Evolutionary conservation across 2,329 filamentous ascomycete genomes (phyloP).

Genomic region (Colletotrichum camelliae): DNA sequence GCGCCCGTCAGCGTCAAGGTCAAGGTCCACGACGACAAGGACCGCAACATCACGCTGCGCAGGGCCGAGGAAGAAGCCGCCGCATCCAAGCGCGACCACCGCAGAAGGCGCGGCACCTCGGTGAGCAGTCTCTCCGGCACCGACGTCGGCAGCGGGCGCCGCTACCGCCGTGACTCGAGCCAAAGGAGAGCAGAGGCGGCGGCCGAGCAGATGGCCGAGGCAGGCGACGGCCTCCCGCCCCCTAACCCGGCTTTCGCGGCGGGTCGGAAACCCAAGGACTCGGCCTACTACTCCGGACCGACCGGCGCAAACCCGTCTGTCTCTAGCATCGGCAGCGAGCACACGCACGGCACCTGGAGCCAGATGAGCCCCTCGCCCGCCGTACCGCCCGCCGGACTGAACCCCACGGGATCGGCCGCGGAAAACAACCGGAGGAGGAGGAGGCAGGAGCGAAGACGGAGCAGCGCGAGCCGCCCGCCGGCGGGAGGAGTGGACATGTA

Average conservation of each 20-base stretch:
- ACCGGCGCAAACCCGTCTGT: constrained; percentile 44
- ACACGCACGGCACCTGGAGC: constrained; percentile 59
- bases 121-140: constrained; percentile 61
- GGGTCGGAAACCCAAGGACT: constrained; percentile 59
- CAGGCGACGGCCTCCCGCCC: constrained; percentile 50
- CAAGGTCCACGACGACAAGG: constrained; percentile 64
- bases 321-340: constrained; percentile 51
- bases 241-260: constrained; percentile 63
- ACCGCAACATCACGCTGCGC: constrained; percentile 66
- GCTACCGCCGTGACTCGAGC: constrained; percentile 61
- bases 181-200: constrained; percentile 50
- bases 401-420: constrained; percentile 41
- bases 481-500: constrained; percentile 43
- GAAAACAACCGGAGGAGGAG: constrained; percentile 59
- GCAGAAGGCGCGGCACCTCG: constrained; percentile 47
- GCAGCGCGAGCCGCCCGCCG: constrained; percentile 42
- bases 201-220: constrained; percentile 50
- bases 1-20: constrained; percentile 63
- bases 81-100: constrained; percentile 42
- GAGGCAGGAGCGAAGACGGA: constrained; percentile 55
- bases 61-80: constrained; percentile 65
- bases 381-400: constrained; percentile 31
- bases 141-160: constrained; percentile 55
- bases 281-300: constrained; percentile 64
- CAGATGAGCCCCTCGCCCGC: constrained; percentile 53